Evolutionary conservation across 2,329 filamentous ascomycete species (phyloP).

Genomic region (Phialemoniopsis sp.): DNA sequence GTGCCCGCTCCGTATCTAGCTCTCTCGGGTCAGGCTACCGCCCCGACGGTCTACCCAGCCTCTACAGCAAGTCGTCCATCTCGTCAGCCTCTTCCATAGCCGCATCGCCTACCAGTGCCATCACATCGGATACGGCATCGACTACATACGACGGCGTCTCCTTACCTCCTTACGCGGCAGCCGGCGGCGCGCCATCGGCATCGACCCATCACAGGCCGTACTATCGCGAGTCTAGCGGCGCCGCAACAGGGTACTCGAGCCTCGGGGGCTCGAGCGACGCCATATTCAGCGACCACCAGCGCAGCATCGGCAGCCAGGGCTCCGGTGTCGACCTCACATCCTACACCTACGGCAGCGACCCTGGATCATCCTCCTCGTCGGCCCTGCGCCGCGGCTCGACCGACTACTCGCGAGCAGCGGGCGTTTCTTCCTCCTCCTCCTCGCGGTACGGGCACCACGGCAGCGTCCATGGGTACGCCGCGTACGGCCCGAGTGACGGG

Average conservation of each 20-base stretch:
- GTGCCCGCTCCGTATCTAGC: conserved; percentile 17
- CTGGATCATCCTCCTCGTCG: conserved; percentile 22
- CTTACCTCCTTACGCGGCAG: not conserved
- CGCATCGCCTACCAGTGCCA: conserved; percentile 12
- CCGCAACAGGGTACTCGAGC: conserved; percentile 5
- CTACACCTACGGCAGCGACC: conserved; percentile 18
- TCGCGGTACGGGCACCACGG: too few species aligned
- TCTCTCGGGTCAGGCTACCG: conserved; percentile 21
- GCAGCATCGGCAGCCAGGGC: conserved; percentile 16
- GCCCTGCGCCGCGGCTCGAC: conserved; percentile 19
- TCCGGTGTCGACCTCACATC: conserved; percentile 15
- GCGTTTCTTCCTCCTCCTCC: conserved; percentile 11
- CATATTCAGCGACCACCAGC: conserved; percentile 19
- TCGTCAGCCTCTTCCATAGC: conserved; percentile 9
- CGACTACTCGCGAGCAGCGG: conserved; percentile 8
- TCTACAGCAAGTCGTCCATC: conserved; percentile 12
- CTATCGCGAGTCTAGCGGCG: conserved; percentile 6
- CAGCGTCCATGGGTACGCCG: too few species aligned
- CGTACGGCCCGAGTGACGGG: too few species aligned
- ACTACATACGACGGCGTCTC: not conserved
- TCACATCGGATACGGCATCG: conserved; percentile 18
- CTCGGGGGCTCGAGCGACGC: conserved; percentile 6
- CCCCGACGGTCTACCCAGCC: conserved; percentile 13
- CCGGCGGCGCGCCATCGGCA: conserved; percentile 1
- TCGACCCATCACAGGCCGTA: conserved; percentile 10